Evolutionary conservation across 345 rosid species (phyloP), one percentile per base, ranked within the genome.

Genomic region (Acer yangbiense): DNA sequence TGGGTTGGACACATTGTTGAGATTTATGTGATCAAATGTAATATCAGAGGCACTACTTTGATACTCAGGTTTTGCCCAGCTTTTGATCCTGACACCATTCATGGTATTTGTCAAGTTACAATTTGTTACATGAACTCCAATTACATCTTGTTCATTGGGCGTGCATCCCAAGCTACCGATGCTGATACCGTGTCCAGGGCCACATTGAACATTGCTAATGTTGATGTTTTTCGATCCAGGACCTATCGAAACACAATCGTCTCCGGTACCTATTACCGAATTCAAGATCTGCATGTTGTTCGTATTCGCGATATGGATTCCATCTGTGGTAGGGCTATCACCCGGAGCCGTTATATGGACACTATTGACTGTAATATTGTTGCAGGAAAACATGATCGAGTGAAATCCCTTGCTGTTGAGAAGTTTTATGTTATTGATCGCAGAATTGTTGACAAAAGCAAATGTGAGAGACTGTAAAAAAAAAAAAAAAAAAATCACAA

Each of bases 301-400:
- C 11, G 91, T 86, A 17, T 72, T 65, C 4, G 76, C 85, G 1
- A 91, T 76, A 35, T 90, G 88, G 69, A 88, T 86, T 55, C 25
- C 96, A 68, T 88, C 91, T 0, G 94, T 91, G 82, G 90, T 91
- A 0, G 91, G 96, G 64, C 96, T 91, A 21, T 84, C 67, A 1
- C 23, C 62, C 2, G 94, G 91, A 17, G 94, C 91, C 6, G 41
- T 23, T 23, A 90, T 73, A n/a, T 0, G 63, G 1, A 87, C 7
- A 0, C 50, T 66, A 0, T 54, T 16, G 1, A 85, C 4, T 11
- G 4, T 71, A 0, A 83, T 20, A 48, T 68, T 41, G 6, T 5
- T 5, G 67, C 78, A 69, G 25, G 18, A 17, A 12, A 73, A 29
- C 0, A 29, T 29, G 35, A 29, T 29, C 4, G 35, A 29, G 35